Percentiles rank a stretch among this genome's conserved stretches.
These are phyloP conservation scores for Trichoderma atroviride DNA, from an alignment of 2,329 filamentous ascomycete genomes.

Conservation along the genomic window DNA sequence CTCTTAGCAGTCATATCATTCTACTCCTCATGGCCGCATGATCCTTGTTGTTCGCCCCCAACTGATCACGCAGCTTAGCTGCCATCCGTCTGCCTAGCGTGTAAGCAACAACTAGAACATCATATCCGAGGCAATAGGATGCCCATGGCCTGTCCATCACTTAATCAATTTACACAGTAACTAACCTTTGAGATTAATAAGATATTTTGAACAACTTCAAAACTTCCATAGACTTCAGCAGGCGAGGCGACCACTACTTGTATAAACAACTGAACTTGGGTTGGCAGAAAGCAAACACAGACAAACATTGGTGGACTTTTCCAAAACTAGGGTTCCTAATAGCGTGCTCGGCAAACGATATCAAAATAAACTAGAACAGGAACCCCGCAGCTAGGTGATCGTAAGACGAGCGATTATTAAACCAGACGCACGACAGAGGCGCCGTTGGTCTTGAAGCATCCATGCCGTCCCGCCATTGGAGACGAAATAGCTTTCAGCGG, in stretches of 20 bases:
- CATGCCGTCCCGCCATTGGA: background rate
- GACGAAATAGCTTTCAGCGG: background rate
- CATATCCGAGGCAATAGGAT: background rate
- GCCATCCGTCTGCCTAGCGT: background rate
- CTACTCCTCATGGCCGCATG: background rate
- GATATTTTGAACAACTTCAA: background rate
- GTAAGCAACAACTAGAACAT: background rate
- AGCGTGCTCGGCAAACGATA: background rate
- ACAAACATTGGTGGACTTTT: background rate
- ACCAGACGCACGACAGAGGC: background rate
- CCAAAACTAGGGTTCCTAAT: background rate
- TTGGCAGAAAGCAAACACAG: background rate
- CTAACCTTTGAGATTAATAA: background rate
- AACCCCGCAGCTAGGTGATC: slow-evolving; percentile 7
- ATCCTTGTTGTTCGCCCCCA: background rate
- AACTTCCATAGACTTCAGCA: background rate
- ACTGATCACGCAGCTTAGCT: slow-evolving; percentile 8
- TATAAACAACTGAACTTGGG: background rate
- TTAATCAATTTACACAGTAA: background rate
- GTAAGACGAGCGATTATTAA: slow-evolving; percentile 18
- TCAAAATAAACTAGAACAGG: background rate
- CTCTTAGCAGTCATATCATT: background rate
- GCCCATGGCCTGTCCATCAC: background rate
- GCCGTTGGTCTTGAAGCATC: background rate
- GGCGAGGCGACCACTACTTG: background rate